Percentiles rank a stretch among this genome's conserved stretches.
phyloP scores from a whole-genome alignment of 2,329 filamentous ascomycete species.

The Cordyceps tenuipes region DNA sequence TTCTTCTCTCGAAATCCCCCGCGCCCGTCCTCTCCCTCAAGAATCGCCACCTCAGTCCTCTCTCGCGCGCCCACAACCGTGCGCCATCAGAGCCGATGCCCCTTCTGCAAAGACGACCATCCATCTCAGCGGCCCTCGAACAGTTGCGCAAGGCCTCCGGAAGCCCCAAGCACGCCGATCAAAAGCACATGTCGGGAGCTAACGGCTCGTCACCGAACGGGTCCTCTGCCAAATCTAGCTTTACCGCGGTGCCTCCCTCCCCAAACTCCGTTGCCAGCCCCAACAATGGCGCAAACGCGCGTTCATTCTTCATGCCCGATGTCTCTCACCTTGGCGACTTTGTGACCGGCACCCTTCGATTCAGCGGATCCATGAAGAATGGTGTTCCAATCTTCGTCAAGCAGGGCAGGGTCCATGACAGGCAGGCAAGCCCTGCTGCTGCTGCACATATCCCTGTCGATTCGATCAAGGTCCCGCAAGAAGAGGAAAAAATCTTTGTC shows the following conservation, averaged over 20 bases:
- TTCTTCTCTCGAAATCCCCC: conserved; percentile 33
- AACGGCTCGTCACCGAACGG: conserved; percentile 27
- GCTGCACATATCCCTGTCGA: conserved; percentile 41
- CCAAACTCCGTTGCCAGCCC: conserved; percentile 27
- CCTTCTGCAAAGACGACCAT: conserved; percentile 20
- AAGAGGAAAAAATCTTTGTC: conserved; percentile 50
- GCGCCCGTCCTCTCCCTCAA: conserved; percentile 20
- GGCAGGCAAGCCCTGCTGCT: conserved; percentile 24
- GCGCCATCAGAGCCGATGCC: conserved; percentile 21
- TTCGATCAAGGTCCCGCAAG: conserved; percentile 40
- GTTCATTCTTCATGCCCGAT: conserved; percentile 47
- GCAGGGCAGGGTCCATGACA: conserved; percentile 42
- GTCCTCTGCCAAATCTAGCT: conserved; percentile 33
- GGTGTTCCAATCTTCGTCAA: conserved; percentile 49
- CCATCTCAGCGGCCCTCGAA: conserved; percentile 27
- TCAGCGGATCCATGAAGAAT: conserved; percentile 42
- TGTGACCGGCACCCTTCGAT: conserved; percentile 45
- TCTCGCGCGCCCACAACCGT: conserved; percentile 28
- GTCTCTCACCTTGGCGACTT: conserved; percentile 49
- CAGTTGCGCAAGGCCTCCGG: conserved; percentile 28
- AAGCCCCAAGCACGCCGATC: conserved; percentile 21
- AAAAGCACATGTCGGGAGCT: conserved; percentile 17
- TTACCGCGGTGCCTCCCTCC: conserved; percentile 33
- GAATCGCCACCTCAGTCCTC: conserved; percentile 30
- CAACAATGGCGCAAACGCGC: conserved; percentile 33